Evolutionary conservation across 148 eudicot species (phyloP), one percentile per base, ranked within the genome.

Genomic region (Rhododendron griersonianum): DNA sequence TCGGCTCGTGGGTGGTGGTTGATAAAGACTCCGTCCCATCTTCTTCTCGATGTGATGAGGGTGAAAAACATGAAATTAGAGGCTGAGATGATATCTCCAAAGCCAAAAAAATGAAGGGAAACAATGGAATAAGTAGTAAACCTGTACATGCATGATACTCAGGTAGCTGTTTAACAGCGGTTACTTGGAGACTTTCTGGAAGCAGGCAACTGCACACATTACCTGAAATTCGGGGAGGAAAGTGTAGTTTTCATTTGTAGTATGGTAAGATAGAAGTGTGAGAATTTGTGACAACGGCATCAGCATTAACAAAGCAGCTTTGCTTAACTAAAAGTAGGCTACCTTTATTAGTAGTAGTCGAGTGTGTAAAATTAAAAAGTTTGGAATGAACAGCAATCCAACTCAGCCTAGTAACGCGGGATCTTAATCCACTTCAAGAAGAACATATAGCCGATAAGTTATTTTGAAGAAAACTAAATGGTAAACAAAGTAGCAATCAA

Each of bases 141-240:
- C 96, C 98, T 51, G 87, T 45, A 86, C 88, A 86, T n/a, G 89
- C 90, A 76, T 91, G 94, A 82, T 93, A 94, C 92, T 95, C 96
- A 0, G 98, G 93, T 80, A 90, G 77, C 65, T 94, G 95, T 88
- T 94, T 90, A 53, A 95, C 94, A 45, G 94, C 90, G 53, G 98
- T 92, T 81, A 85, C 89, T 91, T 95, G 98, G 82, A 95, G 95
- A 85, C 93, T 95, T 87, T 94, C 98, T 5, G 98, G 98, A 44
- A 95, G 96, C 85, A 95, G 89, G 84, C 98, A 95, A 88, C 94
- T 94, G 82, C 98, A 95, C 21, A 94, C 77, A 84, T 92, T 85
- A 86, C 98, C 98, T 95, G 93, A 61, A 90, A 84, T 48, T 76
- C 15, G 4, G 33, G 44, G 37, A 14, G 28, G 35, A 28, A 63